A percentile compares a stretch with the other conserved stretches of the same genome.
phyloP scores from a whole-genome alignment of 2,329 filamentous ascomycete genomes.

The Fusarium pseudonygamai region DNA sequence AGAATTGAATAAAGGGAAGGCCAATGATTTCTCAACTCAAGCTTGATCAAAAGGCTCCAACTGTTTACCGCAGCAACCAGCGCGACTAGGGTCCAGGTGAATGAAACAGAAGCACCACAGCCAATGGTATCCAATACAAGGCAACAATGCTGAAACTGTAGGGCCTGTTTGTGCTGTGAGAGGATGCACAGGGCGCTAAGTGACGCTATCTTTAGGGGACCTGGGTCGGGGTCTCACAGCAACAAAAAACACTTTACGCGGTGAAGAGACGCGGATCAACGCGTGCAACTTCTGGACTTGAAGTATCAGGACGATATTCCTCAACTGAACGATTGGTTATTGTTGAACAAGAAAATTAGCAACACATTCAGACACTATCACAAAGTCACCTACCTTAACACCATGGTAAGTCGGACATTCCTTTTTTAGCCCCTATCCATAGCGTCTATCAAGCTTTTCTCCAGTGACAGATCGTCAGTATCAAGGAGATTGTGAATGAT shows the following conservation, averaged over 20 bases:
- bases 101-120: not conserved
- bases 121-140: slow-evolving; percentile 34
- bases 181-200: slow-evolving; percentile 21
- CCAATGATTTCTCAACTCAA: slow-evolving; percentile 24
- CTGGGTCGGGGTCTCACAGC: slow-evolving; percentile 20
- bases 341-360: slow-evolving; percentile 15
- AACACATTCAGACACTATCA: slow-evolving; percentile 10
- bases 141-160: slow-evolving; percentile 36
- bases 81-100: slow-evolving; percentile 22
- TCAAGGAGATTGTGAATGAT: slow-evolving; percentile 15
- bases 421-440: not conserved
- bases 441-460: not conserved
- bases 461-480: not conserved
- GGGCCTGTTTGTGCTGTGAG: slow-evolving; percentile 16
- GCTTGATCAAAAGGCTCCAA: slow-evolving; percentile 24
- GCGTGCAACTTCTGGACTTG: slow-evolving; percentile 17
- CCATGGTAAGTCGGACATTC: slow-evolving; percentile 32
- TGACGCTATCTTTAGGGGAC: slow-evolving; percentile 15
- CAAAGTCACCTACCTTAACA: not conserved
- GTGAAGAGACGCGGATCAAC: slow-evolving; percentile 40
- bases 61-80: slow-evolving; percentile 49
- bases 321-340: slow-evolving; percentile 28
- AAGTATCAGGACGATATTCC: slow-evolving; percentile 15
- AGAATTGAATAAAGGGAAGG: slow-evolving; percentile 11
- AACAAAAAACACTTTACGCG: slow-evolving; percentile 51